Base-by-base conservation (phyloP, 371 early-diverging fungal genomes). In the Funneliformis caledonium region DNA sequence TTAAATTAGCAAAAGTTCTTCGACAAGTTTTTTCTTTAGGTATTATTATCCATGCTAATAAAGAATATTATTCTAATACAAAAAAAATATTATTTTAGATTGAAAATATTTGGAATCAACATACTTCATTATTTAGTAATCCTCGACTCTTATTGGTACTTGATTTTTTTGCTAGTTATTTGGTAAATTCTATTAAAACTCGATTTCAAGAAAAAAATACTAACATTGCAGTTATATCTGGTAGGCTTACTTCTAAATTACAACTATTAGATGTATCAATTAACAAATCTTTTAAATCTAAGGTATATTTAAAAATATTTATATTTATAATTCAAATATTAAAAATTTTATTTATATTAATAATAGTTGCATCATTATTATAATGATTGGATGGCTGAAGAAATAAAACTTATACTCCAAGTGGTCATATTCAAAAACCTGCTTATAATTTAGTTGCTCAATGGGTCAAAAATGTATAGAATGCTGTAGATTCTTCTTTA, bases 241-340 rank as follows among this genome's bases (percentile, higher is more conserved):
- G n/a, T 5, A 47, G 48, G 5, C 52, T 72, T 48, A 72, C 2
- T 8, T 45, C 16, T 7, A 72, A 72, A 12, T 72, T 72, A 19
- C 72, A 72, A 19, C 72, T 3, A 14, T 31, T 72, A 11, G 72
- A 72, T 19, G 10, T 72, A 26, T 45, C 12, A 8, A 26, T 72
- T 72, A 72, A 72, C 1, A 72, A 65, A 31, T 65, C 10, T 4
- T 65, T 65, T 65, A 65, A 33, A 72, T 16, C 19, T 74, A 74
- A 72, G n/a, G 52, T 72, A 72, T 31, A 10, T n/a, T 0, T 37
- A 37, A 37, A 37, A 37, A 37, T 2, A 37, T 37, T 37, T 37
- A 37, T 37, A 37, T 37, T 37, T 37, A 37, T 37, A 37, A 37
- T 2, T 37, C 37, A 37, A 37, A 37, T 37, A 37, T 3, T 37